phyloP scores from a whole-genome alignment of 371 early-diverging fungal genomes.

The Mucor irregularis region DNA sequence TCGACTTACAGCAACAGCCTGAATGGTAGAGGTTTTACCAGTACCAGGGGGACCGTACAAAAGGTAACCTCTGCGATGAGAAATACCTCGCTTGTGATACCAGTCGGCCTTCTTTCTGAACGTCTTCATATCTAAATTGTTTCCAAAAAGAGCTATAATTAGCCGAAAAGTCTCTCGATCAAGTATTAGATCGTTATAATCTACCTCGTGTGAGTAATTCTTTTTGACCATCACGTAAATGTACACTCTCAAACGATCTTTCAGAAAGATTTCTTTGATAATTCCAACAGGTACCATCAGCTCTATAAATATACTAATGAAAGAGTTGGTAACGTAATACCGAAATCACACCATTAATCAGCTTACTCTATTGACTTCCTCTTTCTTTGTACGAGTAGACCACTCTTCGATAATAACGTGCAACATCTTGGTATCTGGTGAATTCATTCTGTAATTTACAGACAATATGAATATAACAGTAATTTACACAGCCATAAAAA shows the following conservation, averaged over 20 bases:
- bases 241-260: conserved; percentile 31
- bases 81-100: conserved; percentile 90
- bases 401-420: no score
- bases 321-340: no score
- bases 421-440: no score
- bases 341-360: no score
- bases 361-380: no score
- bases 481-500: neutral
- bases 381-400: neutral
- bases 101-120: conserved; percentile 50
- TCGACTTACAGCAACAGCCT: conserved; percentile 79
- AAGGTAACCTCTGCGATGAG: conserved; percentile 89
- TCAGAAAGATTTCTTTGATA: conserved; percentile 13
- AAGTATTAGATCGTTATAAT: no score
- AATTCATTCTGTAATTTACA: no score
- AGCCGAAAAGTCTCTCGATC: no score
- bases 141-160: neutral
- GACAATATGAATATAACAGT: no score
- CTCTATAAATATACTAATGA: conserved; percentile 10
- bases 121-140: conserved; percentile 34
- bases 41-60: conserved; percentile 99
- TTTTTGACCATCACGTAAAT: conserved; percentile 32
- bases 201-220: conserved; percentile 30
- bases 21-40: conserved; percentile 97
- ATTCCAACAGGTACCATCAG: conserved; percentile 7